Conservation (phyloP, 202 grass and related monocot species). For the Saccharum hybrid region DNA sequence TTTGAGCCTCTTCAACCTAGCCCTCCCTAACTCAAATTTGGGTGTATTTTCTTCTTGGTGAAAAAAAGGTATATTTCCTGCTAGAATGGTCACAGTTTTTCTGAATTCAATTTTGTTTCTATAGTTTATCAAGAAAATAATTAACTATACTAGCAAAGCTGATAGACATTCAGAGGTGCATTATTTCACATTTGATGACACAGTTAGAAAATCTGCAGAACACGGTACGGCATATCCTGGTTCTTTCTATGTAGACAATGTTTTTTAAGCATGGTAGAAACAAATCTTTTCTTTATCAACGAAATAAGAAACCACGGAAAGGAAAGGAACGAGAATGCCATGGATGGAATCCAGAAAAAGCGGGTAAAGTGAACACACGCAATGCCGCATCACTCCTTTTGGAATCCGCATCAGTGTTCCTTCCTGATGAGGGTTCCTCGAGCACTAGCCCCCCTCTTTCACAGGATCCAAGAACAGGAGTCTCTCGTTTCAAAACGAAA, state of each 20-base stretch:
- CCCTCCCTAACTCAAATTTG: too few species aligned
- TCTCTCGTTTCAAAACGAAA: not conserved
- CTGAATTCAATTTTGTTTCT: not conserved
- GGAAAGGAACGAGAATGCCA: not conserved
- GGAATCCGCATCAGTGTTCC: not conserved
- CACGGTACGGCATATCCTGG: not conserved
- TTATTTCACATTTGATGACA: not conserved
- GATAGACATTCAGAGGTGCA: not conserved
- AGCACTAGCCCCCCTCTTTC: not conserved
- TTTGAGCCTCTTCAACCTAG: too few species aligned
- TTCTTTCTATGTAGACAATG: not conserved
- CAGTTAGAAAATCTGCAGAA: not conserved
- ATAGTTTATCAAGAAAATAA: not conserved
- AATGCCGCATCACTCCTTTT: conserved; percentile 11
- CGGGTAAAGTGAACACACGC: not conserved
- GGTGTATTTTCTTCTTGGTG: too few species aligned
- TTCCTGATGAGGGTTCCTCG: not conserved
- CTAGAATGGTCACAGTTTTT: not conserved
- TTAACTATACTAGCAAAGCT: not conserved
- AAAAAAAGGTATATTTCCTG: too few species aligned
- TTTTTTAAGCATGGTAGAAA: not conserved
- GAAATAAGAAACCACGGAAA: not conserved
- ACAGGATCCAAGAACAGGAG: conserved; percentile 26
- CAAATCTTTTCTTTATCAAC: not conserved
- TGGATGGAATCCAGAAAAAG: conserved; percentile 20